phyloP scores from a whole-genome alignment of 1,139 yeast genomes.

The Scheffersomyces titani region DNA sequence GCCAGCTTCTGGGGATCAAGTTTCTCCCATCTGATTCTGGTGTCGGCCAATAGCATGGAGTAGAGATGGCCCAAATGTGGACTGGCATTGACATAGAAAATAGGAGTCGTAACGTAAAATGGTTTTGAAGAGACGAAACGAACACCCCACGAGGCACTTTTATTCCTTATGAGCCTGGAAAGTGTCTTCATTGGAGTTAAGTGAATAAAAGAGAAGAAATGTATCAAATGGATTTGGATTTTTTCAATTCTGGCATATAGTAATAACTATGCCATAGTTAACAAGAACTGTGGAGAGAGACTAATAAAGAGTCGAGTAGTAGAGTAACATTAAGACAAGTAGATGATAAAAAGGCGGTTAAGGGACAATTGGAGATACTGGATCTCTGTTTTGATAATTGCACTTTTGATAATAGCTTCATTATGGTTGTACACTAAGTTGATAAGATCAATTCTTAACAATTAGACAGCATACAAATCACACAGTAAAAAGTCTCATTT shows the following conservation, averaged over 20 bases:
- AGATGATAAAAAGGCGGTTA: neutral
- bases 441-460: neutral
- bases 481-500: too few relatives aligned
- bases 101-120: slow-evolving; percentile 81
- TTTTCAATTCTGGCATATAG: neutral
- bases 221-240: neutral
- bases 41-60: slow-evolving; percentile 83
- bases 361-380: too few relatives aligned
- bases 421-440: too few relatives aligned
- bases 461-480: too few relatives aligned
- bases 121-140: slow-evolving; percentile 23
- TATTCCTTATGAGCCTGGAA: neutral
- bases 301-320: neutral
- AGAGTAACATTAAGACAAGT: neutral
- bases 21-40: slow-evolving; percentile 70
- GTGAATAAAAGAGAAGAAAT: neutral
- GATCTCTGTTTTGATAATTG: too few relatives aligned
- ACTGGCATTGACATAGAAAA: slow-evolving; percentile 91
- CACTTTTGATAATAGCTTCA: too few relatives aligned
- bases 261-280: neutral
- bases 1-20: slow-evolving; percentile 38
- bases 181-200: neutral
- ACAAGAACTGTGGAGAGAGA: neutral
- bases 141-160: neutral
- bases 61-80: slow-evolving; percentile 96